Evolutionary conservation across 2,329 filamentous ascomycete species (phyloP), one percentile per base, ranked within the genome.

Genomic region (Microthyrium microscopicum): DNA sequence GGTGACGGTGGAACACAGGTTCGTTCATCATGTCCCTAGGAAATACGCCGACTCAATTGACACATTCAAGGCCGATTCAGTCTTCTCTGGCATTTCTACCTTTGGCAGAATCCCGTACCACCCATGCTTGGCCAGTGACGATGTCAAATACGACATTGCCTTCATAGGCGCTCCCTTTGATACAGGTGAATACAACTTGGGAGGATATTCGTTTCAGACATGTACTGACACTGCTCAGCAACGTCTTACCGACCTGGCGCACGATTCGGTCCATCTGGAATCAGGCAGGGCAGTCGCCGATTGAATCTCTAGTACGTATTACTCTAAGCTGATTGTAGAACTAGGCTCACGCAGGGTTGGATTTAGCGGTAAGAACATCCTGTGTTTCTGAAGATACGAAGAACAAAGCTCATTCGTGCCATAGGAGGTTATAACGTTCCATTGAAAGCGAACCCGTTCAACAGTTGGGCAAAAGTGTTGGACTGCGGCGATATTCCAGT

Each of bases 401-500:
- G 4, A 20, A 17, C 26, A 29, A 20, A 28, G 18, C 25, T 29
- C 11, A n/a, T 18, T 4, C 13, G n/a, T 20, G 13, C 16, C 7
- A 13, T 26, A 36, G 34, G 82, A 45, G 82, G 82, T 4, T 91
- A 89, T 55, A 89, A 91, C 45, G 81, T 89, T 4, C 80, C 81
- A 0, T 60, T 91, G 11, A 62, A 70, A 19, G 77, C 77, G 16
- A 87, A 89, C 53, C 79, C 80, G 0, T 89, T 89, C 61, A 73
- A 77, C 50, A 76, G 70, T 46, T 87, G 81, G 70, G 76, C 83
- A 6, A 82, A 69, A 31, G 71, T 89, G 3, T 57, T 89, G 2
- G 81, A 89, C 52, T 89, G 81, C 49, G 81, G 81, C 39, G 80
- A 89, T 49, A 81, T 87, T 31, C 80, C 80, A 0, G 80, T 89